Base-by-base conservation (phyloP, 768 basidiomycete species). In the Ramaria sp. region DNA sequence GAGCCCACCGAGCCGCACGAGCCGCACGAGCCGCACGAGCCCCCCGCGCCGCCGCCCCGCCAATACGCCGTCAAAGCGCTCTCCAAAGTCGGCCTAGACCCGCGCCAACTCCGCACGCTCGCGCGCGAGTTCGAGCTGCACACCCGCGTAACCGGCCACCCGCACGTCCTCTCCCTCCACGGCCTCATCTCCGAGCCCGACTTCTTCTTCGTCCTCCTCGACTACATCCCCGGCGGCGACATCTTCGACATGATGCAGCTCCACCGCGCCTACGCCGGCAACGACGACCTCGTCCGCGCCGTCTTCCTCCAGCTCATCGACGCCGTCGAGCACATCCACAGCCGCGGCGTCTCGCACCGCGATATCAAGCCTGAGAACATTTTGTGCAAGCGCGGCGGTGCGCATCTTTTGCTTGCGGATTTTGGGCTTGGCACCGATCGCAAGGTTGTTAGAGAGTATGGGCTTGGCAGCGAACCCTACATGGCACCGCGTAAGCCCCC, bases 351-450 rank as follows among this genome's bases (percentile, higher is more conserved):
- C 63, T 95, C 88, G 71, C 95, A 98, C 67, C 88, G 95, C 43
- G 95, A 98, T 67, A 72, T 99, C 64, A 99, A 98, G 74, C 95
- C 95, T 4, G 95, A 99, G 72, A 96, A 90, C 66, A 81, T 96
- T 55, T 74, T 97, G 44, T 94, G 91, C 68, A 86, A 84, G 72
- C 77, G 84, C 65, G 69, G 77, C 59, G 93, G 92, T 47, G 72
- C 76, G 59, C 75, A 79, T 49, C 78, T 96, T 50, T 83, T 88
- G 50, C 78, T 98, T 58, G 94, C 93, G 36, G 95, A 98, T 70
- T 98, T 98, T 58, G 89, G 90, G 15, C 70, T 89, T 39, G 76
- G 80, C 0, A 83, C 78, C 6, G 69, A 67, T 48, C 66, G 68
- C 56, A 66, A 63, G 16, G 58, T 76, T 49, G 77, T 73, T 50